phyloP scores from a whole-genome alignment of 306 rosid species.

The Corylus americana region DNA sequence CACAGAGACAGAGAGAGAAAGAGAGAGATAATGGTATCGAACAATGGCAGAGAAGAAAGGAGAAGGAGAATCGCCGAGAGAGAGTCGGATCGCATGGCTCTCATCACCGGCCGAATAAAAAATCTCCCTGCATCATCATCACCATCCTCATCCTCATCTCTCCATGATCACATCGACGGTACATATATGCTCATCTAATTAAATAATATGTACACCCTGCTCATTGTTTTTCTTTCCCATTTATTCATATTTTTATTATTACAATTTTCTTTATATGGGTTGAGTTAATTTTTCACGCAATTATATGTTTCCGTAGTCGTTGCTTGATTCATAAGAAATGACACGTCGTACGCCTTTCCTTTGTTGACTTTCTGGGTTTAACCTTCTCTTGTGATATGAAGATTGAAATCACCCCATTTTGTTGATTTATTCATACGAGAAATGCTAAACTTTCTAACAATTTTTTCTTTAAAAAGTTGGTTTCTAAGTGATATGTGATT shows the following conservation, averaged over 20 bases:
- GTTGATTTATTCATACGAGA: no score
- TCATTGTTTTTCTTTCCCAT: not conserved
- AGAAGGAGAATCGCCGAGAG: conserved; percentile 56
- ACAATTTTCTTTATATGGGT: not conserved
- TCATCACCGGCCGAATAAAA: conserved; percentile 54
- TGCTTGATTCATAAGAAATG: not conserved
- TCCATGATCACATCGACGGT: not conserved
- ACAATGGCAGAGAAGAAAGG: conserved; percentile 43
- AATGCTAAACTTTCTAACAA: no score
- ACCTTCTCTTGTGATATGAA: not conserved
- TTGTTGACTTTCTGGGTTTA: not conserved
- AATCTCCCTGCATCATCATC: conserved; percentile 42
- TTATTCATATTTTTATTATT: not conserved
- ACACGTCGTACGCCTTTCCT: not conserved
- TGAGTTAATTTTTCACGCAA: not conserved
- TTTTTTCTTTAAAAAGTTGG: no score
- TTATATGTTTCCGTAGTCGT: not conserved
- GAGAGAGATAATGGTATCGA: conserved; percentile 40
- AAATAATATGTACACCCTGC: not conserved
- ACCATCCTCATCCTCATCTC: not conserved
- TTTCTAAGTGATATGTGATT: no score
- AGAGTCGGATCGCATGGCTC: conserved; percentile 70
- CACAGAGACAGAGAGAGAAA: not conserved
- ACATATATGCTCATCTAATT: not conserved
- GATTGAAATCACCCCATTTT: no score